These are phyloP conservation scores for Tarenaya hassleriana DNA, from an alignment of 345 rosid species.

Conservation along the genomic window DNA sequence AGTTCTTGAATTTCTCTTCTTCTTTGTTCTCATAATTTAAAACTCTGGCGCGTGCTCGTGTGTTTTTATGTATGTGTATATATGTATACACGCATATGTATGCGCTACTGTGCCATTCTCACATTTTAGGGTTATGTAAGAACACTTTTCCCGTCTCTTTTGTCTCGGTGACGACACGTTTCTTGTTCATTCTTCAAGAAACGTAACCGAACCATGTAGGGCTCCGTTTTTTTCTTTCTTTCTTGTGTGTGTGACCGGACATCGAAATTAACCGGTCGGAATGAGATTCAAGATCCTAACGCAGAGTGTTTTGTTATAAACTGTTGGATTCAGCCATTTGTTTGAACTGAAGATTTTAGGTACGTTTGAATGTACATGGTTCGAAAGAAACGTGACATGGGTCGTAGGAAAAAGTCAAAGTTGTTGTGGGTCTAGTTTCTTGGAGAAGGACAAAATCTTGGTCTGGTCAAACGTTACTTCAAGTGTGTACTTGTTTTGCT, in stretches of 20 bases:
- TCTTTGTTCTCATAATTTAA: background rate
- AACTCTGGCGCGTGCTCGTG: background rate
- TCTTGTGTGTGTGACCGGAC: no score
- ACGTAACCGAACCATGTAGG: no score
- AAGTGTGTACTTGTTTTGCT: slow-evolving; percentile 16
- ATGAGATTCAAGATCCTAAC: no score
- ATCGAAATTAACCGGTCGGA: no score
- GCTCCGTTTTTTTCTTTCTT: no score
- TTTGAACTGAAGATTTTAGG: background rate
- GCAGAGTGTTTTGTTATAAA: no score
- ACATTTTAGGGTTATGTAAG: no score
- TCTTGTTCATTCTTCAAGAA: no score
- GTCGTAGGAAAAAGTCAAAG: slow-evolving; percentile 26
- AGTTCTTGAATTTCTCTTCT: background rate
- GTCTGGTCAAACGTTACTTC: slow-evolving; percentile 34
- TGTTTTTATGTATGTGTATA: background rate
- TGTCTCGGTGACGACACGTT: no score
- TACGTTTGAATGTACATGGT: background rate
- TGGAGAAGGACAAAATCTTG: slow-evolving; percentile 38
- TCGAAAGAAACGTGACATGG: slow-evolving; percentile 12
- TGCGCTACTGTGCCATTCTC: no score
- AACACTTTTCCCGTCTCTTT: no score
- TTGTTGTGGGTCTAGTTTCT: slow-evolving; percentile 20
- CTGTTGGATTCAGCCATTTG: no score
- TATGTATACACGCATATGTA: background rate